Conservation (phyloP, 2,329 filamentous ascomycete genomes). For the Pseudogymnoascus sp. region DNA sequence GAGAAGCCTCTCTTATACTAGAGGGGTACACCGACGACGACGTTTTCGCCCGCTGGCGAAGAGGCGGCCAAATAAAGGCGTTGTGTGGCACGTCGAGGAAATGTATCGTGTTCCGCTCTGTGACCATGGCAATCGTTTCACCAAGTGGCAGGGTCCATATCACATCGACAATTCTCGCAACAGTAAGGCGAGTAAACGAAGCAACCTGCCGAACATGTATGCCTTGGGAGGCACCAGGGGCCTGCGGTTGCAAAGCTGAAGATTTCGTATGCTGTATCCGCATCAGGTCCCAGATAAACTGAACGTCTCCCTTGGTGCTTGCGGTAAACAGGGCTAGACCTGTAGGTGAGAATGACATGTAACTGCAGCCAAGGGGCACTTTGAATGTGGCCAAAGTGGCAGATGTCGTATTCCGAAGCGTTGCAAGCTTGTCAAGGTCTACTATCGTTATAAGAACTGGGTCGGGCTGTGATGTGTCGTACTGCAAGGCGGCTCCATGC, state of each 20-base stretch:
- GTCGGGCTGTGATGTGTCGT: conserved; percentile 45
- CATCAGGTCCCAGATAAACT: conserved; percentile 74
- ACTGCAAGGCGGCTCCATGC: conserved; percentile 54
- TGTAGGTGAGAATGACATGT: conserved; percentile 67
- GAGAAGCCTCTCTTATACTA: conserved; percentile 30
- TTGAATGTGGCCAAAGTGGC: conserved; percentile 61
- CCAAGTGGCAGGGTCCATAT: conserved; percentile 76
- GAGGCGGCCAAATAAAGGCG: conserved; percentile 82
- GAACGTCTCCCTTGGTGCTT: conserved; percentile 75
- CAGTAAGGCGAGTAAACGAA: conserved; percentile 83
- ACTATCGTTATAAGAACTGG: conserved; percentile 67
- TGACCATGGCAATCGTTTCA: conserved; percentile 79
- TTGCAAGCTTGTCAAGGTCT: conserved; percentile 54
- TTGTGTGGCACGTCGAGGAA: conserved; percentile 77
- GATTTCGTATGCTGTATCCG: conserved; percentile 54
- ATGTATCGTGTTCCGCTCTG: conserved; percentile 91
- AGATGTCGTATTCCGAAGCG: conserved; percentile 36
- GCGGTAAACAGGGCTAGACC: conserved; percentile 69
- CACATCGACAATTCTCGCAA: conserved; percentile 83
- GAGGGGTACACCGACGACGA: neutral
- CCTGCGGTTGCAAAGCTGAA: conserved; percentile 46
- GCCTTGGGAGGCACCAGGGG: conserved; percentile 26
- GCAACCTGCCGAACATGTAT: conserved; percentile 73
- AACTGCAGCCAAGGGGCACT: conserved; percentile 67
- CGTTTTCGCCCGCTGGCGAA: conserved; percentile 37